phyloP scores from a whole-genome alignment of 441 rosid genomes.

The Adansonia rubrostipa region DNA sequence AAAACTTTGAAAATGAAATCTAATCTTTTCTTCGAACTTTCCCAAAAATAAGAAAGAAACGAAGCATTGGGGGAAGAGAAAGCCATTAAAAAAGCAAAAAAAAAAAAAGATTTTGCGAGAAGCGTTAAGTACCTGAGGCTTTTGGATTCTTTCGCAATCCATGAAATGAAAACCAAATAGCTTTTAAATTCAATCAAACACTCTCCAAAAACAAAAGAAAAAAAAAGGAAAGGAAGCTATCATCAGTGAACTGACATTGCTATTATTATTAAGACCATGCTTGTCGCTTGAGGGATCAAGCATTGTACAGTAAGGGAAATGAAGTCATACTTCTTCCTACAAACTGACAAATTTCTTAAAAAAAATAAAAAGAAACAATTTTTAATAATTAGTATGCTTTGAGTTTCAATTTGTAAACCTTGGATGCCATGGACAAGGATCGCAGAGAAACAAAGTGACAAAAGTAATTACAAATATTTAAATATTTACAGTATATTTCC shows the following conservation, averaged over 20 bases:
- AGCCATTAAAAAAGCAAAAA: constrained; percentile 10
- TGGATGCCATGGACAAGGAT: constrained; percentile 10
- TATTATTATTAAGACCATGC: neutral
- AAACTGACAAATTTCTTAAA: constrained; percentile 14
- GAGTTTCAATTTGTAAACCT: constrained; percentile 13
- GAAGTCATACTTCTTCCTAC: neutral
- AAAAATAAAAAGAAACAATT: neutral
- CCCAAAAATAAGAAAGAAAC: constrained; percentile 33
- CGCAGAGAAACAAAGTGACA: constrained; percentile 4
- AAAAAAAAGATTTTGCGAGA: neutral
- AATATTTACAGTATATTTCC: neutral
- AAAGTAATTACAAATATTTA: neutral
- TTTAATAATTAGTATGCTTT: neutral
- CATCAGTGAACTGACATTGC: constrained; percentile 5
- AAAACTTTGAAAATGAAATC: constrained; percentile 24
- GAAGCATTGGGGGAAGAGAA: constrained; percentile 37
- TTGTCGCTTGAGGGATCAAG: constrained; percentile 14
- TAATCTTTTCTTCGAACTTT: constrained; percentile 18
- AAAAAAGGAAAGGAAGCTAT: neutral
- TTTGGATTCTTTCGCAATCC: constrained; percentile 83
- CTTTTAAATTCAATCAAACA: constrained; percentile 1
- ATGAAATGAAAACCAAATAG: constrained; percentile 29
- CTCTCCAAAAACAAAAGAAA: neutral
- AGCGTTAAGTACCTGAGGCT: constrained; percentile 51
- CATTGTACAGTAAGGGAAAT: constrained; percentile 1